Conservation (phyloP, 352 stramenopile genomes). For the Pythium grandisporangium region DNA sequence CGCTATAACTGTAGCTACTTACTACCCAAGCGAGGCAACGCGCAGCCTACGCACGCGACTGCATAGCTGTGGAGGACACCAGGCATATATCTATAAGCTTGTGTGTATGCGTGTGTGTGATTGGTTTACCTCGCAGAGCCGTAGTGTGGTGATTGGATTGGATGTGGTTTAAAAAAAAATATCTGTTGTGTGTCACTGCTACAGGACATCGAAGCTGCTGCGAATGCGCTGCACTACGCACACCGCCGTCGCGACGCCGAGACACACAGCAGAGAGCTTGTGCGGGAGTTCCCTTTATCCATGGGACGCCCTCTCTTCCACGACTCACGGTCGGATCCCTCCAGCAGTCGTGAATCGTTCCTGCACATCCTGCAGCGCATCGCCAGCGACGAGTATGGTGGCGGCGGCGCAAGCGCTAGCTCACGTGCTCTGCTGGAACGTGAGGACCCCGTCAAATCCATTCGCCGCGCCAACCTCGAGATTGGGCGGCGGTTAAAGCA, state of each 20-base stretch:
- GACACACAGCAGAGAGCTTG: constrained; percentile 34
- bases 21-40: no score
- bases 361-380: constrained; percentile 28
- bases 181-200: no score
- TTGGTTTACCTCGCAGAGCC: no score
- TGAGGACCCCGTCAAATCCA: constrained; percentile 21
- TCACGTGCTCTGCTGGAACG: constrained; percentile 6
- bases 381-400: constrained; percentile 35
- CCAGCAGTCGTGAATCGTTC: constrained; percentile 25
- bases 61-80: no score
- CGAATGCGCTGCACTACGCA: constrained; percentile 40
- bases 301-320: constrained; percentile 16
- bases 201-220: constrained; percentile 28
- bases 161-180: no score
- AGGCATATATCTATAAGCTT: no score
- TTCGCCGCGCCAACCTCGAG: constrained; percentile 22
- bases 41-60: no score
- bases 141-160: no score
- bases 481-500: constrained; percentile 25
- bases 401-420: neutral
- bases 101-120: no score
- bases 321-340: constrained; percentile 5
- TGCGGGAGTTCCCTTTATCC: constrained; percentile 27
- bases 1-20: no score
- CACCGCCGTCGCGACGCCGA: constrained; percentile 38